Evolutionary conservation across 805 yeast genomes (phyloP), one percentile per base, ranked within the genome.

Genomic region (Yamadazyma insecticola): DNA sequence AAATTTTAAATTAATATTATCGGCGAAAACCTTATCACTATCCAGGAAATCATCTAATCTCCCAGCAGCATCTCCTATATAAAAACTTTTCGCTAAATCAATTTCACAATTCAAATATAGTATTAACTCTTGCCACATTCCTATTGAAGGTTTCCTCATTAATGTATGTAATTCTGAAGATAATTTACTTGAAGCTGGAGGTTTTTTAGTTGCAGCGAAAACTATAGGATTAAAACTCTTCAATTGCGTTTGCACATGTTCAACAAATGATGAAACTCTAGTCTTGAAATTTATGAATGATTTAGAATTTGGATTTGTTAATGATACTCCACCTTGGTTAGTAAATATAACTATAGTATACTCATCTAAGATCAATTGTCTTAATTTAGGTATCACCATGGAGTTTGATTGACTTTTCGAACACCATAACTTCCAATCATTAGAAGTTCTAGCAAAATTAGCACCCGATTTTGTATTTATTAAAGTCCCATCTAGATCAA

Each of bases 61-160:
- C 1, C 97, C 98, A 5, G 96, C 97, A 0, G 97, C 97, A 60
- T 90, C 98, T 5, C 98, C 98, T n/a, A 88, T 89, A 53, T 60
- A 92, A 32, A 78, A 64, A 30, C 85, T 73, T 7, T 55, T 41
- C 0, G 50, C 57, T 29, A 50, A 29, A 44, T 76, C 78, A 2
- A 78, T 43, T 16, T 38, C 13, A 11, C 45, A 24, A 7, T 7
- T 36, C 10, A 75, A 37, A 43, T 72, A 78, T 11, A 52, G 44
- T 5, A 45, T 37, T 20, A 83, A 60, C 29, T 66, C 70, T 1
- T 67, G 53, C 78, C 84, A 83, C 95, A 89, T 83, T 0, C 96
- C 97, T 1, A 47, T 51, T 4, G 60, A 58, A 0, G 98, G 98
- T 49, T 90, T 90, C 29, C 97, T 60, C 64, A 69, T 72, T 3